phyloP scores from a whole-genome alignment of 768 basidiomycete genomes.

The Neoboletus brunneissimus region DNA sequence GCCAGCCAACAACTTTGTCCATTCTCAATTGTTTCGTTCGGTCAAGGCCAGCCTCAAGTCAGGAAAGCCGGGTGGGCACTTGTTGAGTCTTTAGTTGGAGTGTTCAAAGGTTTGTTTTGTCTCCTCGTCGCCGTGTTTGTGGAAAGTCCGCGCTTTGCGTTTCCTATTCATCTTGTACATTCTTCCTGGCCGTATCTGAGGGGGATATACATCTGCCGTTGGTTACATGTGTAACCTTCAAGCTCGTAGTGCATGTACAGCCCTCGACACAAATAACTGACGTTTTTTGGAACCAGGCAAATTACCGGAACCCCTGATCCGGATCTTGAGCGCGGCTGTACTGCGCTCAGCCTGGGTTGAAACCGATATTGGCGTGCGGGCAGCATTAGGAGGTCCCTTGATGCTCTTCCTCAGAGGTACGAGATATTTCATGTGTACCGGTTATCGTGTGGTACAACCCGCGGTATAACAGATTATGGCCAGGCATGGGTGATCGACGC shows the following conservation, averaged over 20 bases:
- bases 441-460: neutral
- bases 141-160: neutral
- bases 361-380: slow-evolving; percentile 64
- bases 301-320: slow-evolving; percentile 34
- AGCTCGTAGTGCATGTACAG: neutral
- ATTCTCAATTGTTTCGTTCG: slow-evolving; percentile 36
- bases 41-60: slow-evolving; percentile 65
- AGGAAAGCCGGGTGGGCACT: slow-evolving; percentile 68
- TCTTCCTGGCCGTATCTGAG: neutral
- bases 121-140: neutral
- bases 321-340: slow-evolving; percentile 52
- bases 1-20: slow-evolving; percentile 33
- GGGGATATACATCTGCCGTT: neutral
- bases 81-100: slow-evolving; percentile 43
- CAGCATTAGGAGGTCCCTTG: slow-evolving; percentile 66
- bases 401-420: slow-evolving; percentile 71
- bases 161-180: neutral
- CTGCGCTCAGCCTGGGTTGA: slow-evolving; percentile 74
- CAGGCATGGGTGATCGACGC: slow-evolving; percentile 53
- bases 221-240: neutral
- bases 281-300: slow-evolving; percentile 13
- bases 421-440: neutral
- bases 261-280: slow-evolving; percentile 10
- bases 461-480: slow-evolving; percentile 49
- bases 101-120: slow-evolving; percentile 42